Evolutionary conservation across 768 basidiomycete genomes (phyloP), one percentile per base, ranked within the genome.

Genomic region (Suillus cothurnatus): DNA sequence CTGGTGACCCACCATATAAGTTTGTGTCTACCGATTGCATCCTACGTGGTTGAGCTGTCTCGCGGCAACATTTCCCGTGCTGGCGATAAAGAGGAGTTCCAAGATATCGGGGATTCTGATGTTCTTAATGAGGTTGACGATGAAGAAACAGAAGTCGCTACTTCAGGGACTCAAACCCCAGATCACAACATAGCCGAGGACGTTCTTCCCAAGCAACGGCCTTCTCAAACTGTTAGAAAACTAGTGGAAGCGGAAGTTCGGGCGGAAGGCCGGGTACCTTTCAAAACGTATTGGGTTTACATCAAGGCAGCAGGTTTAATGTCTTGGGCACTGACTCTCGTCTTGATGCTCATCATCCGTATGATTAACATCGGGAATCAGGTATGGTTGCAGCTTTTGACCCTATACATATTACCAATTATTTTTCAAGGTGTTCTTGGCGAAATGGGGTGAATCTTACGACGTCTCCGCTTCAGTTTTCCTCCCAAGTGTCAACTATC

Each of bases 1-100:
- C 82, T 96, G 21, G 92, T 95, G 61, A 94, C 93, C 0, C 94
- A 96, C 72, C 91, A 94, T 71, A 85, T 92, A 64, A 83, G 81
- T 39, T 81, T 94, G 7, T 92, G 91, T 70, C 80, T 92, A 0
- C 88, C 91, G 1, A 78, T 83, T 21, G 87, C 92, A 0, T 77
- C 85, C 2, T 90, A 91, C 75, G 80, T 93, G 11, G 81, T 94
- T 23, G 87, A 89, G 70, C 75, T 91, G 12, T 78, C 79, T 2
- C 72, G 79, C 19, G 90, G 90, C 0, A 67, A 68, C 14, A 72
- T 90, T 19, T 50, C 81, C 2, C 81, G 82, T 23, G 82, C 85
- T 68, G 88, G 88, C 0, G 77, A 81, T 3, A 80, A 85, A 39
- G 72, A 81, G 38, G 83, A 84, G 38, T 75, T 89, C 28, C 77